phyloP scores from a whole-genome alignment of 176 grass and related monocot genomes.

The Musa troglodytarum region DNA sequence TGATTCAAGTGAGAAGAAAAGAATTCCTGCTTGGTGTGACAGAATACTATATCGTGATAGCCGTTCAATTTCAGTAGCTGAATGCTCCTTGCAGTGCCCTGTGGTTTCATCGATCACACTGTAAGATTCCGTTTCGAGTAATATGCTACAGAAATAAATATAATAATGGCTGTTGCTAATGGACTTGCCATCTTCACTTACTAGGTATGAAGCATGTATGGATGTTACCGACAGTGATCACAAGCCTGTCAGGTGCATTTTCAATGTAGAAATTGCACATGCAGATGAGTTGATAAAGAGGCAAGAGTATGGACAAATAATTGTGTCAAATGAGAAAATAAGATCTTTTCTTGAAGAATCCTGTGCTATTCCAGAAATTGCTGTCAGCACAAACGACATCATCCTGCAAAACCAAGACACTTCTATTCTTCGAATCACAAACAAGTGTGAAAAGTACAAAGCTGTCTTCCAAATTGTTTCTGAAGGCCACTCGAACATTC shows the following conservation, averaged over 20 bases:
- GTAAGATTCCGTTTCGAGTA: slow-evolving; percentile 36
- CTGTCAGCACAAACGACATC: slow-evolving; percentile 66
- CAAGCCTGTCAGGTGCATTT: slow-evolving; percentile 94
- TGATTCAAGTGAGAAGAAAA: slow-evolving; percentile 92
- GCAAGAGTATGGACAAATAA: slow-evolving; percentile 79
- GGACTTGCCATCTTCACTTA: slow-evolving; percentile 8
- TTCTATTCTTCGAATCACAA: slow-evolving; percentile 61
- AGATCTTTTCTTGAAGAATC: slow-evolving; percentile 53
- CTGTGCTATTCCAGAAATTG: slow-evolving; percentile 59
- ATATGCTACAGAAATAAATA: background rate
- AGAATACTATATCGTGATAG: slow-evolving; percentile 89
- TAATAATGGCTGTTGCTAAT: background rate
- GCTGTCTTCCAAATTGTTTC: slow-evolving; percentile 64
- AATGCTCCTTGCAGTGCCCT: slow-evolving; percentile 83
- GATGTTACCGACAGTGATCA: slow-evolving; percentile 86
- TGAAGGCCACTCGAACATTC: slow-evolving; percentile 55
- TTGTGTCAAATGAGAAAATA: slow-evolving; percentile 54
- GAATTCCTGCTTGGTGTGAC: slow-evolving; percentile 94
- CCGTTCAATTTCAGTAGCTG: slow-evolving; percentile 71
- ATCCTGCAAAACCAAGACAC: slow-evolving; percentile 68
- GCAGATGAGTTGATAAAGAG: slow-evolving; percentile 70
- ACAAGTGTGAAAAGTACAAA: slow-evolving; percentile 55
- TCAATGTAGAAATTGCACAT: slow-evolving; percentile 80
- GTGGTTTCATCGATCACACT: slow-evolving; percentile 85
- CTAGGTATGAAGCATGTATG: slow-evolving; percentile 91